Evolutionary conservation across 2,329 filamentous ascomycete genomes (phyloP), one percentile per base, ranked within the genome.

Genomic region (Aspergillus novoparasiticus): DNA sequence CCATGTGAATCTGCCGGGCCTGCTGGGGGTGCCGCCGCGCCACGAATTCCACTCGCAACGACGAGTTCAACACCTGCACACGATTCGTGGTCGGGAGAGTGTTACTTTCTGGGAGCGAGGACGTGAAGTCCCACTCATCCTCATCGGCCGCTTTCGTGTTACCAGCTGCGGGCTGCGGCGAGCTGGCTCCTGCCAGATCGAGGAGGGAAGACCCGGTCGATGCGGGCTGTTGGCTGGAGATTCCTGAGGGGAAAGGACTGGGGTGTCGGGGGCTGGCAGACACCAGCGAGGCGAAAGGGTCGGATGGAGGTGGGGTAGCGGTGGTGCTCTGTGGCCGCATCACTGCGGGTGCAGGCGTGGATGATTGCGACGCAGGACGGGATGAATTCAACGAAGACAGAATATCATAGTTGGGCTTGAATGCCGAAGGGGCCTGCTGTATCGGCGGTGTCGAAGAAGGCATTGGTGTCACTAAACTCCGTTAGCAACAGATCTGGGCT

Each of bases 111-210:
- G 94, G 94, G 16, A 97, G 83, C 0, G 94, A 90, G 0, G 94
- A 98, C 3, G 92, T 88, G 76, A 98, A 98, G 28, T 88, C 91
- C 94, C 94, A 98, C 73, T 98, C 94, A 67, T 98, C 94, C 57
- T 97, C 94, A 53, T 91, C 87, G 57, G 76, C 69, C 8, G 75
- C 65, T 34, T 81, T 82, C 53, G 72, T 68, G 61, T 67, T 72
- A 67, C 62, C 71, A 48, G 74, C 62, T 34, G 69, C 59, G 50
- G 64, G 61, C 23, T 71, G 54, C 41, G 48, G 6, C 16, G 28
- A n/a, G 19, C 48, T 32, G 16, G 64, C 64, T 57, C 72, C 75
- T 16, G 65, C 68, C 34, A 77, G 64, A 59, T 79, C 76, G 51
- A 79, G 70, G 41, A 79, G 63, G 19, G 76, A 74, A 23, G 74